Base-by-base conservation (phyloP, 2,329 filamentous ascomycete genomes). In the Lecanicillium sp. region DNA sequence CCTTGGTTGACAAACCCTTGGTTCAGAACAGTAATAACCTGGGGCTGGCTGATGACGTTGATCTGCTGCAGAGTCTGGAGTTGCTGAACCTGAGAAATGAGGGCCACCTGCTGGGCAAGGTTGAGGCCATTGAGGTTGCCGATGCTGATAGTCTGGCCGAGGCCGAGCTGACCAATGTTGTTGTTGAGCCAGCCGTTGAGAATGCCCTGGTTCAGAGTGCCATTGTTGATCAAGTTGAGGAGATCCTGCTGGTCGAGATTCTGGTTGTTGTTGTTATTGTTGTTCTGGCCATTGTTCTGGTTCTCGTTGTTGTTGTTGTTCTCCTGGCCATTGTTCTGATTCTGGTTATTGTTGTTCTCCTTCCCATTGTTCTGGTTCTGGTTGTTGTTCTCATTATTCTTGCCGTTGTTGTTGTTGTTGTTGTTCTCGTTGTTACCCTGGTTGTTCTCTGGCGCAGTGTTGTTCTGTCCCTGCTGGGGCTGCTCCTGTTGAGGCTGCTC, bases 91-190 rank as follows among this genome's bases (percentile, higher is more conserved):
- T 55, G 52, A 5, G 45, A 42, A 34, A 56, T 36, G 17, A 55
- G 44, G n/a, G 46, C 33, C 20, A 57, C 32, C 36, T 52, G 46
- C 38, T 54, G 42, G 48, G 49, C 49, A 17, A 58, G 36, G 40
- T 50, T 50, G 32, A 60, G 52, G 39, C 40, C 32, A 44, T 47
- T 43, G 35, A 60, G 37, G 42, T 42, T 34, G 47, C 52, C 48
- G 38, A 53, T 38, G 45, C 51, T 47, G 40, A 58, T 38, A 38
- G 53, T 40, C 15, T 45, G 39, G 20, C 49, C 45, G 28, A 60
- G 43, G 33, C 54, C 53, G 41, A 61, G 50, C 42, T 47, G 43
- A 41, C 45, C 46, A 39, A 59, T 47, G 17, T 58, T 48, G 29
- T 45, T 44, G 28, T 44, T 25, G 31, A 54, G 50, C 40, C 39